Base-by-base conservation (phyloP, 371 early-diverging fungal species). In the Conidiobolus incongruus region DNA sequence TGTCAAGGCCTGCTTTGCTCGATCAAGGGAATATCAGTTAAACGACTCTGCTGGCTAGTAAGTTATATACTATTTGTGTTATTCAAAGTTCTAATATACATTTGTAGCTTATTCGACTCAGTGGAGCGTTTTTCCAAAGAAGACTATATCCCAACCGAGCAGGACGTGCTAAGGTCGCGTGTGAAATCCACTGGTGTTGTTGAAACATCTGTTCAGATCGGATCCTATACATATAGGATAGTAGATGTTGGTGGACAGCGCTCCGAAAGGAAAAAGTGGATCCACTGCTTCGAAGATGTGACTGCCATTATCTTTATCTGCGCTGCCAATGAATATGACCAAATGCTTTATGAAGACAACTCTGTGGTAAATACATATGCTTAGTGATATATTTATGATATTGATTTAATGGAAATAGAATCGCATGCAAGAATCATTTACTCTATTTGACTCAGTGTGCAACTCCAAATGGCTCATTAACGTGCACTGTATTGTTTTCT, bases 211-310 rank as follows among this genome's bases (percentile, higher is more conserved):
- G 91, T 93, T 61, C 49, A 63, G 21, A 72, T 87, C 48, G 84
- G 81, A 1, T 77, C 82, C 23, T 59, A 88, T 44, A 85, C 81
- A 8, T 84, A 84, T 54, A 63, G 81, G 40, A 85, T 92, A 84
- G 77, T 87, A 58, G 93, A 92, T 60, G 93, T 92, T 20, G 90
- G 93, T 39, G 93, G 93, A 13, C 93, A 92, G n/a, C n/a, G n/a
- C n/a, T n/a, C n/a, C n/a, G n/a, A n/a, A n/a, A n/a, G n/a, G n/a
- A n/a, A n/a, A n/a, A n/a, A n/a, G n/a, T n/a, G n/a, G n/a, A n/a
- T n/a, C n/a, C n/a, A n/a, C n/a, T n/a, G n/a, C n/a, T n/a, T n/a
- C n/a, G n/a, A n/a, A n/a, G n/a, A n/a, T 51, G 94, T 95, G n/a
- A 93, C 92, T 2, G 86, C 92, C 13, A 85, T 95, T 45, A 70